A percentile compares a stretch with the other conserved stretches of the same genome.
Conservation (phyloP, 495 filamentous ascomycete genomes). For the Penicillium turbatum region DNA sequence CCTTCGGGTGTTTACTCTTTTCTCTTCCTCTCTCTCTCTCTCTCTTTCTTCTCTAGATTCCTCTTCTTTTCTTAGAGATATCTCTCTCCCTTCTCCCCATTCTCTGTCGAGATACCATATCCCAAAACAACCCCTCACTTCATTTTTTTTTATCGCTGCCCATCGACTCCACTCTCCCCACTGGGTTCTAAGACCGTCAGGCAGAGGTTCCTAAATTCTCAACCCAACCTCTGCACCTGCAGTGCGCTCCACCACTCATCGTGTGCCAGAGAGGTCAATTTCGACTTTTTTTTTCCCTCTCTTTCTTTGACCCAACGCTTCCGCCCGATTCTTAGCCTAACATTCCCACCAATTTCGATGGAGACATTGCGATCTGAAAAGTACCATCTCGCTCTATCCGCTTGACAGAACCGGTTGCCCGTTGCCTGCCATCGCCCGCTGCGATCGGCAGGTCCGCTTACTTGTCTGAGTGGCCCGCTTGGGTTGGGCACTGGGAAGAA, state of each 20-base stretch:
- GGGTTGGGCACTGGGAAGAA: slow-evolving; percentile 15
- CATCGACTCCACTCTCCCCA: slow-evolving; percentile 24
- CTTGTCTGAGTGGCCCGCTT: slow-evolving; percentile 11
- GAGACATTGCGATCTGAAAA: slow-evolving; percentile 27
- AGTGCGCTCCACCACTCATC: slow-evolving; percentile 21
- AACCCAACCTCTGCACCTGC: slow-evolving; percentile 27
- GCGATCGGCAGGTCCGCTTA: slow-evolving; percentile 31
- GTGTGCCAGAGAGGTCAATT: slow-evolving; percentile 6
- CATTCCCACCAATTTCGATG: slow-evolving; percentile 25
- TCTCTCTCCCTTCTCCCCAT: slow-evolving; percentile 2
- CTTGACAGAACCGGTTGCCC: slow-evolving; percentile 19
- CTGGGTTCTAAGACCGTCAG: slow-evolving; percentile 26
- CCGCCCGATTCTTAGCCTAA: slow-evolving; percentile 23
- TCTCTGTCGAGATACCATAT: background rate
- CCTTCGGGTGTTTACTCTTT: background rate
- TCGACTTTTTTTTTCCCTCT: background rate
- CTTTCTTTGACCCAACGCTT: slow-evolving; percentile 17
- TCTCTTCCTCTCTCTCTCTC: background rate
- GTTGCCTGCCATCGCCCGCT: slow-evolving; percentile 25
- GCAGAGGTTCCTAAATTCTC: slow-evolving; percentile 18
- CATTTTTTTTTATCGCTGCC: slow-evolving; percentile 17
- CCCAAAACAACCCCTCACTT: background rate
- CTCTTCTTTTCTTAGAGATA: slow-evolving; percentile 8
- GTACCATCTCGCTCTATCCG: slow-evolving; percentile 20
- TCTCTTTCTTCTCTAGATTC: slow-evolving; percentile 6